Evolutionary conservation across 139 green algal genomes (phyloP).

Genomic region (Dunaliella sp.): DNA sequence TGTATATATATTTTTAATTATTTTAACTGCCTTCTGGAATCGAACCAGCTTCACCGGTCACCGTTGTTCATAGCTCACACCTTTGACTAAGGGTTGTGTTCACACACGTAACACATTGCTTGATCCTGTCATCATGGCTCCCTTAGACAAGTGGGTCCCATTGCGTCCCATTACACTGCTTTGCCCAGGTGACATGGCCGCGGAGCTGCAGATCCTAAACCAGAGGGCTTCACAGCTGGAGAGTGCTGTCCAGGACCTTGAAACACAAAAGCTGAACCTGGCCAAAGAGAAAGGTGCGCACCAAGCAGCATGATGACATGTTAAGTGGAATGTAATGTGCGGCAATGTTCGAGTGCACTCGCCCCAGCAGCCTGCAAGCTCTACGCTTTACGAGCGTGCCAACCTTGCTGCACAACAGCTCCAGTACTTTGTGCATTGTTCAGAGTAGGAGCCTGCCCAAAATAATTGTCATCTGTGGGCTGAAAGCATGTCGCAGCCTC

Average conservation of each 20-base stretch:
- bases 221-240: not conserved
- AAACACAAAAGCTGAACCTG: not conserved
- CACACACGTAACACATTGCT: not conserved
- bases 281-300: not conserved
- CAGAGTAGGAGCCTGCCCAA: not conserved
- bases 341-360: not conserved
- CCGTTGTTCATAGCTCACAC: no score
- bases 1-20: no score
- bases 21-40: no score
- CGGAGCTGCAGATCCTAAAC: not conserved
- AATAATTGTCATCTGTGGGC: no score
- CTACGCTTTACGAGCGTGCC: not conserved
- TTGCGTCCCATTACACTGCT: not conserved
- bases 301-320: no score
- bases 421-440: not conserved
- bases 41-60: no score
- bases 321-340: no score
- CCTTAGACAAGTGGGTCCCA: not conserved
- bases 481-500: no score
- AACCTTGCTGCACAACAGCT: no score
- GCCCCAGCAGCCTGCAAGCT: not conserved
- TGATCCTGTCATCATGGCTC: not conserved
- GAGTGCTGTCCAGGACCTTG: not conserved
- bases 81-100: not conserved
- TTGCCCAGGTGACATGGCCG: not conserved